Evolutionary conservation across 1,139 yeast genomes (phyloP), one percentile per base, ranked within the genome.

Genomic region (Suhomyces bolitotheri): DNA sequence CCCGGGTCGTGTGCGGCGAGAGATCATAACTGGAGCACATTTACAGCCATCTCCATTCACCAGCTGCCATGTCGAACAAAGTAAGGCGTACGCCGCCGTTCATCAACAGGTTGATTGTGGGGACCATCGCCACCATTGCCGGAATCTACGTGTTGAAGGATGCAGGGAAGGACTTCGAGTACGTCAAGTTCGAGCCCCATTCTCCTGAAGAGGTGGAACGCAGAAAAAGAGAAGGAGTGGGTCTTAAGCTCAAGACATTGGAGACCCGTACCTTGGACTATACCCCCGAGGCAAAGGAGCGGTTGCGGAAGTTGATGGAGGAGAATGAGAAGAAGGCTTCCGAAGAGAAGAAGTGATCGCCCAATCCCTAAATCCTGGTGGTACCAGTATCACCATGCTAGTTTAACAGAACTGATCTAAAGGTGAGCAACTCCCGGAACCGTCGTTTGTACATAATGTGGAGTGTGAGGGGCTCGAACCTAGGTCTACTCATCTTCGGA

Each of bases 251-350:
- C 50, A 60, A 49, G 30, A 54, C 60, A n/a, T 45, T 58, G 34
- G 73, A 69, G 11, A 52, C 64, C 2, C 45, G 66, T 15, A 66
- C 73, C 0, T 57, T 70, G 45, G 70, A 69, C 22, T 69, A 66
- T 39, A 70, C 67, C 2, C 73, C 73, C 0, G 75, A 71, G 42
- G 76, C 73, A 4, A 66, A 67, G 43, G 63, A 59, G 37, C 46
- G 67, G 29, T 46, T 64, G 31, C 45, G 42, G 33, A 49, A 49
- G 41, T 33, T 55, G 22, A 39, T 58, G 8, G 58, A 53, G 35
- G 57, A 56, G 39, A 41, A 53, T 21, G 43, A 47, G 13, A 34
- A 32, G 27, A 33, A 22, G 15, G 28, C 16, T 4, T 11, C 29
- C 16, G 20, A 27, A 20, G 15, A 20, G 11, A n/a, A n/a, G n/a